Evolutionary conservation across 306 rosid species (phyloP), one percentile per base, ranked within the genome.

Genomic region (Lagenaria siceraria): DNA sequence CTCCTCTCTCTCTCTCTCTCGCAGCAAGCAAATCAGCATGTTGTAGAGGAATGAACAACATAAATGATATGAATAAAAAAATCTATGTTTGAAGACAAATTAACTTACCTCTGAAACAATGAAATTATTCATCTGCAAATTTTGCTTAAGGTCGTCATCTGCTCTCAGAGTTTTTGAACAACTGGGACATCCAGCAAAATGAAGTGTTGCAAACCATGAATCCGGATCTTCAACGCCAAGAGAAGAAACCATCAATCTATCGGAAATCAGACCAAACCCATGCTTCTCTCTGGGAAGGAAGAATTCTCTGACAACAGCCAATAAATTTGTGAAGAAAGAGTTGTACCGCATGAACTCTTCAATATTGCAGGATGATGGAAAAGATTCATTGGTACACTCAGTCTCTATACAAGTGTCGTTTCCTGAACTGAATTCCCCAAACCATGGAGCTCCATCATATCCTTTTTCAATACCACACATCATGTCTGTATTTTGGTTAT

Each of bases 161-260:
- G 86, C 85, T 78, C 87, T 86, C 63, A 92, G 83, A 85, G 90
- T 86, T 87, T 79, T 89, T 60, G 85, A 85, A 85, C 96, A 92
- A 68, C 86, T 77, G 52, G 91, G 88, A 80, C 97, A 90, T 62
- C 90, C 97, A 80, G 90, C 87, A 53, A 77, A 76, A 79, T 87
- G 82, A 77, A 78, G 84, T 81, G 88, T 84, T 35, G 84, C 97
- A 81, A 90, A 89, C 98, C 98, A 92, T 25, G 96, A 82, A 80
- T 85, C 82, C 72, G 89, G 81, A 83, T 90, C 89, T 79, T 79
- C 89, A 80, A 90, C 82, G 80, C 93, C 96, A 54, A 95, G 84
- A 80, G 91, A 82, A 56, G 97, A 89, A 81, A 95, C 93, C 88
- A 95, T 83, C 18, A 89, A 87, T 83, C 89, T 86, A 64, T 89